A percentile compares a stretch with the other conserved stretches of the same genome.
These are phyloP conservation scores for Comarum palustre DNA, from an alignment of 306 rosid species.

Conservation along the genomic window DNA sequence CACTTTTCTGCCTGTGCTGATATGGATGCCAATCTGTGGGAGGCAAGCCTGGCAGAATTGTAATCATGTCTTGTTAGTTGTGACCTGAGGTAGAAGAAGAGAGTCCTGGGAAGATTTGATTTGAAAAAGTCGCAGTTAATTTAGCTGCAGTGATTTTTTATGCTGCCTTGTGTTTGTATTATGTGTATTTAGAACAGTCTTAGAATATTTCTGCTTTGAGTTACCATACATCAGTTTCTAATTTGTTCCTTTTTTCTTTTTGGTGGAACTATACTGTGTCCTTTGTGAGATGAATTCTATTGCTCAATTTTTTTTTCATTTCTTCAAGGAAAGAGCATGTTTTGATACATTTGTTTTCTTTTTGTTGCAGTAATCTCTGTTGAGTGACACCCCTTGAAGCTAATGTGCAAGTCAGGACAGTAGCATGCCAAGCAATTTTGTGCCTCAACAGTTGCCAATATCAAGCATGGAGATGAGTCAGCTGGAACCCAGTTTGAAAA, in stretches of 20 bases:
- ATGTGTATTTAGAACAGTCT: neutral
- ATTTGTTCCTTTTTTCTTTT: neutral
- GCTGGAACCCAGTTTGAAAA: constrained; percentile 47
- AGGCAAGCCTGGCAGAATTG: neutral
- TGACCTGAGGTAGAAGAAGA: neutral
- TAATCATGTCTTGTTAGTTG: neutral
- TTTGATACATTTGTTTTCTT: neutral
- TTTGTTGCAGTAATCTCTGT: constrained; percentile 13
- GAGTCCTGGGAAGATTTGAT: neutral
- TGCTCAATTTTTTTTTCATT: neutral
- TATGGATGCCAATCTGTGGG: neutral
- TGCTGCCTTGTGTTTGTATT: neutral
- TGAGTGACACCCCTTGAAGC: constrained; percentile 1
- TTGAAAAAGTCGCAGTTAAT: neutral
- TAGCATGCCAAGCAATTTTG: constrained; percentile 58
- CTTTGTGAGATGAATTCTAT: neutral
- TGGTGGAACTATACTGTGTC: neutral
- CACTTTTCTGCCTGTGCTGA: neutral
- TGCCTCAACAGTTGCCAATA: constrained; percentile 46
- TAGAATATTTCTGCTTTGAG: neutral
- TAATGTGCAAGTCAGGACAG: constrained; percentile 11
- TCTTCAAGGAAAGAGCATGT: neutral
- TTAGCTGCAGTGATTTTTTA: neutral
- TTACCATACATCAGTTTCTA: neutral
- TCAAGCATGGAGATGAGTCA: constrained; percentile 58